phyloP scores from a whole-genome alignment of 2,329 filamentous ascomycete genomes.

The Calonectria naviculata region DNA sequence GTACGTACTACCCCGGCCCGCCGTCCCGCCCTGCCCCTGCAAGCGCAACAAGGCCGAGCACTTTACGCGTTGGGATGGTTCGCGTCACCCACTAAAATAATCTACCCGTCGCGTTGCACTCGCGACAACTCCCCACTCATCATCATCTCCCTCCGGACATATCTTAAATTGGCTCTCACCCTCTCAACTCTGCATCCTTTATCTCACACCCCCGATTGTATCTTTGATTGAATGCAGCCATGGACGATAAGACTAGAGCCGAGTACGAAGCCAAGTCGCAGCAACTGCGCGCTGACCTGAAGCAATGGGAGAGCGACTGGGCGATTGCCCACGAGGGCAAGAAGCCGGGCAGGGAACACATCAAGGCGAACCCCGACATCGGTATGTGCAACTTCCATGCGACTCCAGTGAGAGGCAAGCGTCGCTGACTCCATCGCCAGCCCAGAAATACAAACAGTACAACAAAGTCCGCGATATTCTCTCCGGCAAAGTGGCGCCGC shows the following conservation, averaged over 20 bases:
- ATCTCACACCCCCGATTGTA: not conserved
- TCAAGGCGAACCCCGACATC: constrained; percentile 78
- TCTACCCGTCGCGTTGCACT: constrained; percentile 23
- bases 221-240: constrained; percentile 36
- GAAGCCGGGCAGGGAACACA: constrained; percentile 80
- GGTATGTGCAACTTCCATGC: constrained; percentile 58
- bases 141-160: constrained; percentile 4
- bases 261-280: constrained; percentile 62
- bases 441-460: constrained; percentile 82
- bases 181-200: not conserved
- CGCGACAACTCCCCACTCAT: constrained; percentile 29
- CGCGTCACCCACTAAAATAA: constrained; percentile 30
- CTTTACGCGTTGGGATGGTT: constrained; percentile 37
- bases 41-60: constrained; percentile 31
- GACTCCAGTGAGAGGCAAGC: not conserved
- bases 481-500: constrained; percentile 60
- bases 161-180: not conserved
- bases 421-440: constrained; percentile 49
- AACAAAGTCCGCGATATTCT: constrained; percentile 72
- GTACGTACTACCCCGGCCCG: constrained; percentile 1
- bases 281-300: constrained; percentile 75
- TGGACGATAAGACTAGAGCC: constrained; percentile 59
- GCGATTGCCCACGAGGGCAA: constrained; percentile 69
- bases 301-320: constrained; percentile 80
- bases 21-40: constrained; percentile 18